These are phyloP conservation scores for Coemansia sp. DNA, from an alignment of 192 early-diverging fungal species.

Conservation along the genomic window DNA sequence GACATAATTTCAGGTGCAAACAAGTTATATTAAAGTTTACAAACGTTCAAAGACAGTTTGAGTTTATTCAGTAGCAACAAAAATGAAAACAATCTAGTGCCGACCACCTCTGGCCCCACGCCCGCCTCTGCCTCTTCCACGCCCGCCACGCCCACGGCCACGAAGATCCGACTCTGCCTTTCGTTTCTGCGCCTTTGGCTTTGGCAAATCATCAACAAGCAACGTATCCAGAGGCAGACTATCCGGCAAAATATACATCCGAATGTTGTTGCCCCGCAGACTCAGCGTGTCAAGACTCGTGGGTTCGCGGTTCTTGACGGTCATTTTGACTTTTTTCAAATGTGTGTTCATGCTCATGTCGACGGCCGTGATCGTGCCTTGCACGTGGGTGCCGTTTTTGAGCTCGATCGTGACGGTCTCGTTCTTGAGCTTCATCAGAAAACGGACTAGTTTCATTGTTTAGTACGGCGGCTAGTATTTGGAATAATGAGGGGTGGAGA, in stretches of 20 bases:
- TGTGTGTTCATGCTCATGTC: constrained; percentile 99
- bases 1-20: too few species aligned
- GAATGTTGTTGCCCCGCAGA: constrained; percentile 92
- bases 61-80: not conserved
- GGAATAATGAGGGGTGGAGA: not conserved
- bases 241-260: constrained; percentile 95
- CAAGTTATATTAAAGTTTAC: too few species aligned
- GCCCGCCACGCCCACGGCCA: constrained; percentile 64
- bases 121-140: constrained; percentile 63
- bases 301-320: constrained; percentile 89
- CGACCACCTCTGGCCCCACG: constrained; percentile 14
- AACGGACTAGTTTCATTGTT: constrained; percentile 62
- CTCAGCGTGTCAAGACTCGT: constrained; percentile 87
- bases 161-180: constrained; percentile 37
- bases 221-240: constrained; percentile 93
- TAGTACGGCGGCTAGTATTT: not conserved
- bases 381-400: constrained; percentile 97
- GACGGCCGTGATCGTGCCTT: constrained; percentile 92
- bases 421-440: constrained; percentile 96
- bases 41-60: too few species aligned
- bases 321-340: constrained; percentile 98
- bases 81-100: not conserved
- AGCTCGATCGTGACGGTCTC: constrained; percentile 98
- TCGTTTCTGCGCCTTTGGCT: constrained; percentile 87
- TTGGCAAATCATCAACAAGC: constrained; percentile 92